phyloP scores from a whole-genome alignment of 768 basidiomycete species.

The Mycena kentingensis region DNA sequence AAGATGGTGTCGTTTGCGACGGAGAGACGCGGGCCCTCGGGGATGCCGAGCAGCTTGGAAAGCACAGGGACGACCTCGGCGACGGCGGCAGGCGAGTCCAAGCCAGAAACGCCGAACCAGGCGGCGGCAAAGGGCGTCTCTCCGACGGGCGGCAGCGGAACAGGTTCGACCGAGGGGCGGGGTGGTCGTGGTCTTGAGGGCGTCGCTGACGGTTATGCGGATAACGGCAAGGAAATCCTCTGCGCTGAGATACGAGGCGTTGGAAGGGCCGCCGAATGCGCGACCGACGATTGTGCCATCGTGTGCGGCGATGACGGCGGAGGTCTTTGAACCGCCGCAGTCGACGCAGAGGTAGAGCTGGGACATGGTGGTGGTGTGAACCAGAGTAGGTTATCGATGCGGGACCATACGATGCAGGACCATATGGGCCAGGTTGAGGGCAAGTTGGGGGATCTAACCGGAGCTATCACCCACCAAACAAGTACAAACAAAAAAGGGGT shows the following conservation, averaged over 20 bases:
- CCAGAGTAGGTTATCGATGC: conserved; percentile 10
- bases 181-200: conserved; percentile 50
- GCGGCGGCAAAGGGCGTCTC: conserved; percentile 58
- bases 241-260: conserved; percentile 76
- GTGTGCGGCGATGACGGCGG: conserved; percentile 64
- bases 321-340: conserved; percentile 89
- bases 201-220: conserved; percentile 49
- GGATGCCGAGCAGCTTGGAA: conserved; percentile 59
- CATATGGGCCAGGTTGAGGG: no score
- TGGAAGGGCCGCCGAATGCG: conserved; percentile 76
- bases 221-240: conserved; percentile 61
- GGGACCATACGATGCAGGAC: conserved; percentile 5
- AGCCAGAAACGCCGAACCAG: conserved; percentile 84
- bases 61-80: conserved; percentile 55
- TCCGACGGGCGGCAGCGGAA: conserved; percentile 39
- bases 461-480: no score
- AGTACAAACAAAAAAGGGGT: background rate
- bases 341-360: conserved; percentile 80
- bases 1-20: conserved; percentile 86
- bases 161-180: conserved; percentile 38
- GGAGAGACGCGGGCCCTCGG: conserved; percentile 52
- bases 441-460: no score
- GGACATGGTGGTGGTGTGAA: conserved; percentile 41
- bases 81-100: conserved; percentile 70
- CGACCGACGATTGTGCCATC: conserved; percentile 66